Evolutionary conservation across 1,284 basidiomycete species (phyloP).

Genomic region (Microbotryum scabiosae): DNA sequence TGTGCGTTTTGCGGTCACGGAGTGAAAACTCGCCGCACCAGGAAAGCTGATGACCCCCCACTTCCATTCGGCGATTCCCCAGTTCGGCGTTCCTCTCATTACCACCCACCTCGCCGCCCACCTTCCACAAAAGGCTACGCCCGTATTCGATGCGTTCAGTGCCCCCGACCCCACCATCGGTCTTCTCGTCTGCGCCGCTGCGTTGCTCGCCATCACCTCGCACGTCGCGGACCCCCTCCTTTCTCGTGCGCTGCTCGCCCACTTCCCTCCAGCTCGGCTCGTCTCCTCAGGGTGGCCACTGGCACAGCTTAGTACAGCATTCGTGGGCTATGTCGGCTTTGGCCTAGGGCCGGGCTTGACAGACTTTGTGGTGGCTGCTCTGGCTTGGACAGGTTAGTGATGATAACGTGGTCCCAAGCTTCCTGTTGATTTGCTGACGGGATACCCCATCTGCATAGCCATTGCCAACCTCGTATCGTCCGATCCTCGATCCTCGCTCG

Average conservation of each 20-base stretch:
- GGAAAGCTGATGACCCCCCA: no score
- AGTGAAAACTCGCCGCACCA: no score
- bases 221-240: constrained; percentile 30
- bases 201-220: constrained; percentile 20
- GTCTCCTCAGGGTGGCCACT: constrained; percentile 25
- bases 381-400: constrained; percentile 32
- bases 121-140: not conserved
- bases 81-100: no score
- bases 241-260: constrained; percentile 14
- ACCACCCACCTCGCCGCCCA: not conserved
- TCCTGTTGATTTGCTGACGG: not conserved
- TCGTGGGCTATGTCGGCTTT: constrained; percentile 31
- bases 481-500: constrained; percentile 26
- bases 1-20: not conserved
- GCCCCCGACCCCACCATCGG: not conserved
- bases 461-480: constrained; percentile 31
- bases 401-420: no score
- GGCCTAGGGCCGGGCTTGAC: constrained; percentile 12
- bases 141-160: not conserved
- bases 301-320: constrained; percentile 11
- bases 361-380: constrained; percentile 20
- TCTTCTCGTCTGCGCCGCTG: constrained; percentile 14
- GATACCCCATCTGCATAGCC: constrained; percentile 8
- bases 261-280: constrained; percentile 21
- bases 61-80: no score